phyloP scores from a whole-genome alignment of 495 filamentous ascomycete genomes.

The Penicillium dipodomyicola region DNA sequence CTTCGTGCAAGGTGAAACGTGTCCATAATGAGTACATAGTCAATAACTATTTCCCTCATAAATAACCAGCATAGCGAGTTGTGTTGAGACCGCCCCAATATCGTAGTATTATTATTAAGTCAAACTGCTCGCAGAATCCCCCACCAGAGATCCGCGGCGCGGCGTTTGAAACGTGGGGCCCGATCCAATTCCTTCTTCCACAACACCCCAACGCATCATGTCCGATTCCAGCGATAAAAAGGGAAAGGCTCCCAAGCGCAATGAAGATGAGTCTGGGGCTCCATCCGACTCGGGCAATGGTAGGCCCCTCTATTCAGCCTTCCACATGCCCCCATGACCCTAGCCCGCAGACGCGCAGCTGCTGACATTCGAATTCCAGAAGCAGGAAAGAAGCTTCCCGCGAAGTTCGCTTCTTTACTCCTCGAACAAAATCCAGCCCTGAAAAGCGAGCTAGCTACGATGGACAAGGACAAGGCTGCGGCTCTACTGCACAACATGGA shows the following conservation, averaged over 20 bases:
- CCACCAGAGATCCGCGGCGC: constrained; percentile 23
- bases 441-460: constrained; percentile 43
- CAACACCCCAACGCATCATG: constrained; percentile 28
- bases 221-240: constrained; percentile 37
- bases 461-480: constrained; percentile 49
- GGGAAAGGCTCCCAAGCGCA: constrained; percentile 38
- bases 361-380: constrained; percentile 25
- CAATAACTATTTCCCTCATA: background rate
- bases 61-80: background rate
- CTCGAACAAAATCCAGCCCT: constrained; percentile 52
- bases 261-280: constrained; percentile 17
- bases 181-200: constrained; percentile 20
- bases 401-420: constrained; percentile 43
- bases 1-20: background rate
- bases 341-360: background rate
- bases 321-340: constrained; percentile 13
- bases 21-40: background rate
- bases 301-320: constrained; percentile 7
- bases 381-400: constrained; percentile 38
- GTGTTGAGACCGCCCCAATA: background rate
- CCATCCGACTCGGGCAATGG: constrained; percentile 10
- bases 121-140: background rate
- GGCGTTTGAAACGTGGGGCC: constrained; percentile 37
- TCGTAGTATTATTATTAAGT: constrained; percentile 2
- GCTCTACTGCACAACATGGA: constrained; percentile 70